Base-by-base conservation (phyloP, 208 protist species). In the Trypanosoma melophagium region DNA sequence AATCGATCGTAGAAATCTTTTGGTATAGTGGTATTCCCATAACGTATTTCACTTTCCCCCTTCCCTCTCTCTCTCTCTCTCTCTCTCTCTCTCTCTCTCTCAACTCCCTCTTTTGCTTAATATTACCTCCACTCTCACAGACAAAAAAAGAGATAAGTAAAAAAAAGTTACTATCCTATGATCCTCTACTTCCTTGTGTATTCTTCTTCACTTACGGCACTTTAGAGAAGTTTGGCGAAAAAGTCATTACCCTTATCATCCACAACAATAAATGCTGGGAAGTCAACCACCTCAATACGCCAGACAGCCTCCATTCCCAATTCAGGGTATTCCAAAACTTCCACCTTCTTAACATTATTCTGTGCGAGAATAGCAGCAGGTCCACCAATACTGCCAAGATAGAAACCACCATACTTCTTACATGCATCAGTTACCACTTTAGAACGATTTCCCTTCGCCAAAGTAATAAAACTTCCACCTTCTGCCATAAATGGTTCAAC, bases 191-290 rank as follows among this genome's bases (percentile, higher is more conserved):
- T 8, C 22, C 62, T 66, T 71, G 25, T 49, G 40, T 55, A 45
- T 31, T 44, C 3, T 57, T 54, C 28, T 21, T 60, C n/a, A 28
- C 31, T 52, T 52, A 21, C 66, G 38, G 40, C 42, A 51, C 52
- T 60, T 24, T 22, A 69, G 60, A 25, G 40, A 47, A 57, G 80
- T 63, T 95, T 87, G 7, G 72, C 55, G 80, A 97, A 99, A 71
- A 99, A 97, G 79, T 98, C 97, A 54, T 98, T 97, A 35, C 97
- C 98, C 75, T 99, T 99, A 84, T 99, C 95, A 75, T 99, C 97
- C 22, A 98, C 96, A 38, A 99, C 82, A 74, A 99, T 96, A 74
- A 99, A 99, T 21, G 98, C 98, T 1, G 97, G 97, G 81, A 99
- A 99, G 77, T 99, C 75, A 53, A 92, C 81, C 13, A 99, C 97